A percentile compares a stretch with the other conserved stretches of the same genome.
Conservation (phyloP, 805 yeast species). For the Schwanniomyces vanrijiae region DNA sequence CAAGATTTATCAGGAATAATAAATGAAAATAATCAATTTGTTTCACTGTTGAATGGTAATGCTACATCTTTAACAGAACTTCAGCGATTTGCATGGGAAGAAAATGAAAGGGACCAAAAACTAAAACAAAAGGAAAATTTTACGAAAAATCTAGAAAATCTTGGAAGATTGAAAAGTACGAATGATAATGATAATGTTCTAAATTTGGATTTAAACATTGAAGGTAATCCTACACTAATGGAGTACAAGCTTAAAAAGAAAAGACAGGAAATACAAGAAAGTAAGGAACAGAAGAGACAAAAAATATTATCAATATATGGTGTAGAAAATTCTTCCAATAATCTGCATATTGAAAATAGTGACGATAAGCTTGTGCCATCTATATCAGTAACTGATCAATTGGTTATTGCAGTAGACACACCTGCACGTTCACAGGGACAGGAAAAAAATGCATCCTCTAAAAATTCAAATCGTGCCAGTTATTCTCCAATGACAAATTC, state of each 20-base stretch:
- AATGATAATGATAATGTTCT: conserved; percentile 13
- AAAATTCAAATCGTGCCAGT: neutral
- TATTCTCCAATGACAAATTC: neutral
- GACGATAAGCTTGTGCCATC: neutral
- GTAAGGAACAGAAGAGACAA: conserved; percentile 8
- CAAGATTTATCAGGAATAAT: conserved; percentile 30
- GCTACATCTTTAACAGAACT: conserved; percentile 19
- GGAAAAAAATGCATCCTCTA: neutral
- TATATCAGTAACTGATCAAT: neutral
- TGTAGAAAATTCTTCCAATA: neutral
- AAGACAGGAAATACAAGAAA: conserved; percentile 10
- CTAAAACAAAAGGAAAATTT: conserved; percentile 8
- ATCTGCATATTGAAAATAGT: neutral
- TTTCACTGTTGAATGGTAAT: conserved; percentile 39
- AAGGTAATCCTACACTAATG: conserved; percentile 40
- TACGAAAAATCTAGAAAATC: conserved; percentile 6
- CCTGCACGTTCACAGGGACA: neutral
- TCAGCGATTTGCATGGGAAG: conserved; percentile 39
- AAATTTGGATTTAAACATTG: conserved; percentile 29
- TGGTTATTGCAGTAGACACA: neutral
- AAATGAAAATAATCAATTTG: conserved; percentile 48
- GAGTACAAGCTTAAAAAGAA: conserved; percentile 23
- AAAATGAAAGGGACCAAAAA: conserved; percentile 14
- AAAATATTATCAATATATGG: neutral
- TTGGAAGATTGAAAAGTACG: conserved; percentile 3